Evolutionary conservation across 805 yeast species (phyloP), one percentile per base, ranked within the genome.

Genomic region (Starmerella cellae): DNA sequence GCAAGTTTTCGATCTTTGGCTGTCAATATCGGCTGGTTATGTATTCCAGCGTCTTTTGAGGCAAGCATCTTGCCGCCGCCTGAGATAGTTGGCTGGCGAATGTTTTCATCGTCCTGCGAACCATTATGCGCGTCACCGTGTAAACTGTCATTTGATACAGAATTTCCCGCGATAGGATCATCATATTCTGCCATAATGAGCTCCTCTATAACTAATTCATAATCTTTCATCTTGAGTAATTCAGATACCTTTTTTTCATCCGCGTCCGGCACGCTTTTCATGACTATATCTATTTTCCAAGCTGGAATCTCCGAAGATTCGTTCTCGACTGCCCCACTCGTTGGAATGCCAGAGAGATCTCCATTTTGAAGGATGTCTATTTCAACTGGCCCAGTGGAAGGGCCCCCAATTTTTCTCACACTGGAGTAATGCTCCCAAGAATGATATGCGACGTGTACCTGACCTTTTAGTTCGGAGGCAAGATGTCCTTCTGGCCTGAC

Each of bases 401-500:
- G 67, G 1, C 67, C 67, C 14, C 48, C 52, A n/a, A 54, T 41
- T 38, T 61, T 58, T 21, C 69, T 52, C 3, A 64, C 64, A 11
- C 66, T 61, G 11, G 68, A 62, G 42, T 65, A 65, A 49, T 65
- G 69, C 43, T 65, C 69, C 69, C 69, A 65, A 1, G 61, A 54
- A 35, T 65, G 69, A 37, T 65, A 65, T 3, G 67, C 69, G 31
- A 64, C 48, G 39, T 64, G 68, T 2, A 20, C 48, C 18, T 19
- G 29, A 16, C 42, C 41, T 3, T 26, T 5, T 32, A 29, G 34
- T 10, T 26, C 37, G 5, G 30, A 10, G 9, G 16, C 31, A 21
- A 26, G 5, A 10, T 8, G 6, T 4, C 19, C 29, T 19, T 41
- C 41, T 2, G 58, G 57, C 23, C 55, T 48, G 1, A 65, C 59